Evolutionary conservation across 1,284 basidiomycete genomes (phyloP).

Genomic region (Exobasidium cylindrosporum): DNA sequence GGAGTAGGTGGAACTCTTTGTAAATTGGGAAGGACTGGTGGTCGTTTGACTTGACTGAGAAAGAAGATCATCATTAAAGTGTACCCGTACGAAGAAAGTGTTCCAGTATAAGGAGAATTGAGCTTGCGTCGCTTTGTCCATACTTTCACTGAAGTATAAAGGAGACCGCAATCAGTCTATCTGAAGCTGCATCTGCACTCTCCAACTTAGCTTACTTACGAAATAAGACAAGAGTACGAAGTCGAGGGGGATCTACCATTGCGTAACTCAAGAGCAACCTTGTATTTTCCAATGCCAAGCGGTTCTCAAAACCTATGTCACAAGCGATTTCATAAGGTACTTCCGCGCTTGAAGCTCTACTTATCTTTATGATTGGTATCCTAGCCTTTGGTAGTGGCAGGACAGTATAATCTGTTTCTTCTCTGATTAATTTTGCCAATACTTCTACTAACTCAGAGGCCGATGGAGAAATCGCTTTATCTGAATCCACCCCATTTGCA

Average conservation of each 20-base stretch:
- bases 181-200: not conserved
- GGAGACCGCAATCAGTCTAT: too few relatives aligned
- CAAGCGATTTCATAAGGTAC: constrained; percentile 72
- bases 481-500: constrained; percentile 21
- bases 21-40: constrained; percentile 54
- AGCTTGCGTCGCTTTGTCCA: constrained; percentile 98
- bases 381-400: constrained; percentile 93
- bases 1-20: constrained; percentile 52
- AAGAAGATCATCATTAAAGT: constrained; percentile 97
- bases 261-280: constrained; percentile 93
- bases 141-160: too few relatives aligned
- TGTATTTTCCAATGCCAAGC: constrained; percentile 93
- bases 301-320: constrained; percentile 97
- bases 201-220: too few relatives aligned
- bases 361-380: constrained; percentile 97
- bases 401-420: constrained; percentile 96
- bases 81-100: constrained; percentile 94
- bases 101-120: constrained; percentile 95
- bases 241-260: constrained; percentile 88
- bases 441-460: constrained; percentile 89
- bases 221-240: constrained; percentile 91
- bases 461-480: not conserved
- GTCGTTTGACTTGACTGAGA: constrained; percentile 83
- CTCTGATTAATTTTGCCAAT: constrained; percentile 86
- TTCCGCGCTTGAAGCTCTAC: constrained; percentile 79